These are phyloP conservation scores for Amanita polypyramis DNA, from an alignment of 768 basidiomycete genomes.

Conservation along the genomic window DNA sequence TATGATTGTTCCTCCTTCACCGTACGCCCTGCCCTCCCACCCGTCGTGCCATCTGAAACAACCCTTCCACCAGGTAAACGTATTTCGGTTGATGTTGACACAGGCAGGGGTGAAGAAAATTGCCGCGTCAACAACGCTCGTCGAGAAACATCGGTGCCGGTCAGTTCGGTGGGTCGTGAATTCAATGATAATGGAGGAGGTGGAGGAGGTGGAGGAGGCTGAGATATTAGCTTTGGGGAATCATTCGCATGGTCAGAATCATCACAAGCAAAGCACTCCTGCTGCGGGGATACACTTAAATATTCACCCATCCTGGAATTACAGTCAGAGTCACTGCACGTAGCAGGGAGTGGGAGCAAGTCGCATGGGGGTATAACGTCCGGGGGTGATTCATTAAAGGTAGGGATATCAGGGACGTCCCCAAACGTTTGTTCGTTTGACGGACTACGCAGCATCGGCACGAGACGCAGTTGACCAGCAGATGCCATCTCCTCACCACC, in stretches of 20 bases:
- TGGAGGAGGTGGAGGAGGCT: conserved; percentile 2
- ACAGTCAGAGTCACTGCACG: neutral
- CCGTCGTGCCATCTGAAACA: conserved; percentile 18
- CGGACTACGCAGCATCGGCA: conserved; percentile 15
- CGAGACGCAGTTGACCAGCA: conserved; percentile 9
- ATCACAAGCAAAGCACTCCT: neutral
- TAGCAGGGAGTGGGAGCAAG: neutral
- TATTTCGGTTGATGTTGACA: conserved; percentile 23
- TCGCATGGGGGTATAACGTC: neutral
- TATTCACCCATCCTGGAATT: neutral
- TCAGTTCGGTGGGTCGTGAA: conserved; percentile 6
- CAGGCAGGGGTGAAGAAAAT: conserved; percentile 53
- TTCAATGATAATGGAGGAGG: conserved; percentile 5
- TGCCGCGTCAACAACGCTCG: conserved; percentile 50
- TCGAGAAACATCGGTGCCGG: conserved; percentile 39
- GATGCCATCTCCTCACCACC: conserved; percentile 21
- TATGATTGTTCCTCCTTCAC: conserved; percentile 65
- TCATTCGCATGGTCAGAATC: neutral
- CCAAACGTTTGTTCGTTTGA: conserved; percentile 7
- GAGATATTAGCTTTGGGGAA: neutral
- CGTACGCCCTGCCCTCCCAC: conserved; percentile 32
- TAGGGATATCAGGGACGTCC: neutral
- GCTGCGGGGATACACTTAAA: conserved; percentile 5
- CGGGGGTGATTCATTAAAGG: neutral
- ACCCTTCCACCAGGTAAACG: conserved; percentile 22